Base-by-base conservation (phyloP, 129 eudicot species). In the Cynara cardunculus region DNA sequence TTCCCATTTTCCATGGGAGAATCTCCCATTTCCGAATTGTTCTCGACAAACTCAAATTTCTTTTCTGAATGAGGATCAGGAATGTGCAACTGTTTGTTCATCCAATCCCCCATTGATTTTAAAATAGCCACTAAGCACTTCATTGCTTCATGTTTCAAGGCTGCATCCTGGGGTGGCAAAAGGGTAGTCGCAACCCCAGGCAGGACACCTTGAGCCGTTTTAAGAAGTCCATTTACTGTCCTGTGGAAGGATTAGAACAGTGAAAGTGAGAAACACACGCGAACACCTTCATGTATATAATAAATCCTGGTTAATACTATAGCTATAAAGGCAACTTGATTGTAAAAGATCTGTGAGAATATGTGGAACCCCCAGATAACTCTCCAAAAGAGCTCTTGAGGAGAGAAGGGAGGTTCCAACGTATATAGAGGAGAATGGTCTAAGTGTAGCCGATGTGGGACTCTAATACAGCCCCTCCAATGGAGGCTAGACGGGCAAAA, bases 91-190 rank as follows among this genome's bases (percentile, higher is more conserved):
- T 92, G 99, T 80, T 90, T 89, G 88, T 96, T 96, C 98, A 92
- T 92, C 99, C 99, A 96, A 77, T 92, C 97, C 69, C 99, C 99
- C 99, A 96, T 92, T 69, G 98, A 90, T 83, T 91, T 96, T 74
- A 96, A 71, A 79, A 92, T 80, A 88, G 97, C 89, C 82, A 92
- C 93, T 77, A 96, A 83, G 86, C 97, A 92, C 82, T 87, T 96
- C 98, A 92, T 92, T 34, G 99, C 99, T 88, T 96, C 97, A 88
- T 85, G 87, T 80, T 92, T 96, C 95, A 96, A 75, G 75, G 91
- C 77, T 56, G 66, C 89, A 72, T 96, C 99, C 86, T 96, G 99
- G 81, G 98, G 98, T 5, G 97, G 99, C 90, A 90, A 87, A 53
- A 96, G 89, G 44, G 99, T 90, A 78, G 92, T 92, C 21, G 87